A percentile compares a stretch with the other conserved stretches of the same genome.
These are phyloP conservation scores for Capniomyces stellatus DNA, from an alignment of 371 early-diverging fungal genomes.

Conservation along the genomic window DNA sequence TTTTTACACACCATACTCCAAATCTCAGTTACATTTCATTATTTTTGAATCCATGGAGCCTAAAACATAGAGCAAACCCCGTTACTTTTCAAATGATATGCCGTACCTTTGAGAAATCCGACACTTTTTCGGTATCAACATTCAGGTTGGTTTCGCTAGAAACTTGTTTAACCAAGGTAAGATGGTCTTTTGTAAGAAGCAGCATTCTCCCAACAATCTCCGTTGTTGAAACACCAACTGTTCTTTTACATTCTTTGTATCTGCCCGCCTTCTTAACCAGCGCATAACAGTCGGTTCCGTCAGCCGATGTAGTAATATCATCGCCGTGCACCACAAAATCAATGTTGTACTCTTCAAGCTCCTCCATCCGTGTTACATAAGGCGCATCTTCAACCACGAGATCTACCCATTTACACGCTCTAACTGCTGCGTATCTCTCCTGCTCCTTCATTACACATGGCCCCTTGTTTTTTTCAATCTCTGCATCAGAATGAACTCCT, in stretches of 20 bases:
- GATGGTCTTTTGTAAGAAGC: constrained; percentile 75
- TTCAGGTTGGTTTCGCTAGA: constrained; percentile 32
- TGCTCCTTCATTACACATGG: constrained; percentile 90
- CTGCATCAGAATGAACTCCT: constrained; percentile 88
- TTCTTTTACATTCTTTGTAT: constrained; percentile 85
- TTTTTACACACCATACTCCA: not conserved
- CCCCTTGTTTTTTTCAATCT: constrained; percentile 83
- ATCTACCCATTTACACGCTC: constrained; percentile 94
- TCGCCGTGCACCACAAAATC: constrained; percentile 93
- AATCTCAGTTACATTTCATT: not conserved
- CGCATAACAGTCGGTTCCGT: constrained; percentile 90
- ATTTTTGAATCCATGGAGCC: too few relatives aligned
- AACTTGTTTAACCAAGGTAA: constrained; percentile 32
- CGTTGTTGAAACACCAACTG: constrained; percentile 83
- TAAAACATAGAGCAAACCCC: too few relatives aligned
- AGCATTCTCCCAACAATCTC: constrained; percentile 93
- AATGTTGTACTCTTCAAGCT: constrained; percentile 61
- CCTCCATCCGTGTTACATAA: constrained; percentile 71
- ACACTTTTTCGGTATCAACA: constrained; percentile 40
- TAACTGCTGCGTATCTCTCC: constrained; percentile 88
- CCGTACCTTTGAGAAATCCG: constrained; percentile 31
- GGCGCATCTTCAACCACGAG: constrained; percentile 84
- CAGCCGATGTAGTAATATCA: constrained; percentile 84
- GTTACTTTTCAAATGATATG: too few relatives aligned
- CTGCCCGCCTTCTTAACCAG: constrained; percentile 86